A percentile compares a stretch with the other conserved stretches of the same genome.
These are phyloP conservation scores for sweet orange (Citrus sinensis) DNA, from an alignment of 345 rosid genomes.

Conservation along the genomic window DNA sequence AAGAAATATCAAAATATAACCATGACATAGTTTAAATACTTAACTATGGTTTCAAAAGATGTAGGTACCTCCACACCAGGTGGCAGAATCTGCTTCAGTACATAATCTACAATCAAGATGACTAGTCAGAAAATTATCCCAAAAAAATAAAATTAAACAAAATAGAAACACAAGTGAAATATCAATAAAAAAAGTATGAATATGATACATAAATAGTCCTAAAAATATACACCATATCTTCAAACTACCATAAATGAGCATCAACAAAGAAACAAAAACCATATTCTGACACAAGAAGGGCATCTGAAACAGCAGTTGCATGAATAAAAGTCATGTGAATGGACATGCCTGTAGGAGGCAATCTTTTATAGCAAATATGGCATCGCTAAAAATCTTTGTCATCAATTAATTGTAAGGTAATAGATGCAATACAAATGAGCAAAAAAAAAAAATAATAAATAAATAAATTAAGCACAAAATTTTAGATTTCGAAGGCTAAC, in stretches of 20 bases:
- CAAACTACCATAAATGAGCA: neutral
- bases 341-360: neutral
- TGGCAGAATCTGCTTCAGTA: slow-evolving; percentile 87
- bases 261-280: neutral
- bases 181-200: neutral
- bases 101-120: slow-evolving; percentile 54
- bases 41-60: slow-evolving; percentile 92
- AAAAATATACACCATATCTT: neutral
- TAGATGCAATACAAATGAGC: neutral
- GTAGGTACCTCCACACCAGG: slow-evolving; percentile 88
- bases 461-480: neutral
- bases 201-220: neutral
- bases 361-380: neutral
- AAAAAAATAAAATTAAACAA: neutral
- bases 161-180: neutral
- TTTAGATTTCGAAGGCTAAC: neutral
- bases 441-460: neutral
- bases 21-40: slow-evolving; percentile 34
- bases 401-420: neutral
- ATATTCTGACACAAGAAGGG: neutral
- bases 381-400: neutral
- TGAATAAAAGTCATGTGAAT: neutral
- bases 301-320: neutral
- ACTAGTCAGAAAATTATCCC: slow-evolving; percentile 13
- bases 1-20: slow-evolving; percentile 1